Evolutionary conservation across 2,329 filamentous ascomycete genomes (phyloP).

Genomic region (Raffaelea ambrosiae): DNA sequence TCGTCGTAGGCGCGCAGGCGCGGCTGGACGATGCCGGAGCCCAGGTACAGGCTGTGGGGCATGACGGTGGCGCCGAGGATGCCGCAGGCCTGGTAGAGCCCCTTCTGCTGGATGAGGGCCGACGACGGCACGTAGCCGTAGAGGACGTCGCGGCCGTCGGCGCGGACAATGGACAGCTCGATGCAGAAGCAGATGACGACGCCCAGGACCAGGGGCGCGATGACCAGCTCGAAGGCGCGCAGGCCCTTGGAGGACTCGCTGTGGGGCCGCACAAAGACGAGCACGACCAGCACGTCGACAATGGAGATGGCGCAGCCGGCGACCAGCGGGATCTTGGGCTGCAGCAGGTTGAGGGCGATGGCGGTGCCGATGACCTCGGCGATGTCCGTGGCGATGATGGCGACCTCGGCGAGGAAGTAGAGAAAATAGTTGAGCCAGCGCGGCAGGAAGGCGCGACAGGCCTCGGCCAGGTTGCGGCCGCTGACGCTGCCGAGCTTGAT

Average conservation of each 20-base stretch:
- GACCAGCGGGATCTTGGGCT: conserved; percentile 55
- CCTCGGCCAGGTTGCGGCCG: conserved; percentile 57
- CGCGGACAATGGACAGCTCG: conserved; percentile 53
- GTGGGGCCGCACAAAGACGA: conserved; percentile 55
- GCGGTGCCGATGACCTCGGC: conserved; percentile 66
- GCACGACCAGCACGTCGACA: conserved; percentile 57
- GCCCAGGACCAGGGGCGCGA: conserved; percentile 54
- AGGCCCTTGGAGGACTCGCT: conserved; percentile 43
- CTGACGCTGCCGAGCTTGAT: conserved; percentile 64
- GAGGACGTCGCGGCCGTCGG: conserved; percentile 49
- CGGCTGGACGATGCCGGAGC: conserved; percentile 60
- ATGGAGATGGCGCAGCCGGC: conserved; percentile 63
- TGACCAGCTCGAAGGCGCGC: conserved; percentile 56
- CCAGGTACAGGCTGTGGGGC: conserved; percentile 61
- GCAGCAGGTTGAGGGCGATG: conserved; percentile 59
- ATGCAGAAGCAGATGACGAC: conserved; percentile 65
- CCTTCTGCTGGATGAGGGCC: conserved; percentile 48
- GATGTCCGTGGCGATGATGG: conserved; percentile 65
- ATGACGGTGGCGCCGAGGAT: conserved; percentile 71
- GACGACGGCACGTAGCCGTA: conserved; percentile 55
- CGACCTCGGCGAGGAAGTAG: conserved; percentile 53
- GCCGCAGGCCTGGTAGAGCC: conserved; percentile 61
- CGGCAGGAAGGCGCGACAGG: conserved; percentile 57
- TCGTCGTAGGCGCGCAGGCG: conserved; percentile 56
- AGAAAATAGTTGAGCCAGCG: conserved; percentile 55